Conservation (phyloP, 2,329 filamentous ascomycete genomes). For the Talaromyces sp. region DNA sequence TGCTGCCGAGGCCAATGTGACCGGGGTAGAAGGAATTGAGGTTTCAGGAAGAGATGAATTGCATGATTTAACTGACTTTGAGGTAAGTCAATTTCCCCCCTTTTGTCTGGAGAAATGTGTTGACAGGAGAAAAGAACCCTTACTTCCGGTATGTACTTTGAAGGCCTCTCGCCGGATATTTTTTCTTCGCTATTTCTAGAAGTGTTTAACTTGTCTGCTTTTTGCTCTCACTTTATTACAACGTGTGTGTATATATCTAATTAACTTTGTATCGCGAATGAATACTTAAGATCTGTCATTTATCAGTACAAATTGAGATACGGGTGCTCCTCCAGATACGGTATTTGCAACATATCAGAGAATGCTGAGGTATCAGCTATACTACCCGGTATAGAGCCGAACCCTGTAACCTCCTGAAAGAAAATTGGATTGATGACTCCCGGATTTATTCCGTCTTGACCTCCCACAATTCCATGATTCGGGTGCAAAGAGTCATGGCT, state of each 20-base stretch:
- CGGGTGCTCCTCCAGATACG: constrained; percentile 15
- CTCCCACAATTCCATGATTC: background rate
- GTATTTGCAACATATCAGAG: constrained; percentile 11
- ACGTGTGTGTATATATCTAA: background rate
- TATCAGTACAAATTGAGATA: constrained; percentile 12
- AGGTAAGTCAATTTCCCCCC: background rate
- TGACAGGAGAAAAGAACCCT: constrained; percentile 3
- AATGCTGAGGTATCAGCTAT: constrained; percentile 5
- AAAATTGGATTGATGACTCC: background rate
- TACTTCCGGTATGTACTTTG: constrained; percentile 11
- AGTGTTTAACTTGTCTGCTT: background rate
- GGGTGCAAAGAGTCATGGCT: background rate
- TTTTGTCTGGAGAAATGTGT: background rate
- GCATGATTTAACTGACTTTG: constrained; percentile 7
- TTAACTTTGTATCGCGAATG: background rate
- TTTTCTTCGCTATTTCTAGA: background rate
- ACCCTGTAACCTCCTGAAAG: background rate
- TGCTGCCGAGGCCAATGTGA: background rate
- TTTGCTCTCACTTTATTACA: background rate
- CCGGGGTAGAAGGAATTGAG: background rate
- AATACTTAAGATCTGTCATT: background rate
- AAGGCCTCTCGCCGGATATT: background rate
- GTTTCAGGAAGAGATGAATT: background rate
- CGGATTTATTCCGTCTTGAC: background rate
- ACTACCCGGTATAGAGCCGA: background rate